Evolutionary conservation across 1,139 yeast genomes (phyloP).

Genomic region (Suhomyces bokatorum): DNA sequence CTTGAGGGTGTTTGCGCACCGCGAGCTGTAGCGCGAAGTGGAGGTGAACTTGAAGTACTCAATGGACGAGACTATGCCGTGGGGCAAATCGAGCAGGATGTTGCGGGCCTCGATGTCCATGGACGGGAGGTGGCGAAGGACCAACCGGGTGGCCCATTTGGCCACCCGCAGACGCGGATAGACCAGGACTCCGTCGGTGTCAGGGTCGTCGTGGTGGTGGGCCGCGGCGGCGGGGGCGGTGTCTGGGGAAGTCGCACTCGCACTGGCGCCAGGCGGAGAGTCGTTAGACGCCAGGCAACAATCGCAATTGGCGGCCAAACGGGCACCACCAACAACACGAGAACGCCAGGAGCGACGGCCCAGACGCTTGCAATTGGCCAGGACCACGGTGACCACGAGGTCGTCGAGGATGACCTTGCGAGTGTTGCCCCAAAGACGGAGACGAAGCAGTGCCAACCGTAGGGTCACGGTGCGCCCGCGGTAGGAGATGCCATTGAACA

Average conservation of each 20-base stretch:
- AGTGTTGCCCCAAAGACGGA: conserved; percentile 45
- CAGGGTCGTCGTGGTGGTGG: not conserved
- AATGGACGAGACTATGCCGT: conserved; percentile 16
- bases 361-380: not conserved
- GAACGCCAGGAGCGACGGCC: not conserved
- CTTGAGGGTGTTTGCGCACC: conserved; percentile 22
- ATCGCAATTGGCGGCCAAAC: too few relatives aligned
- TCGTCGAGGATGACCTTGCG: conserved; percentile 28
- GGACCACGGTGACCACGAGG: conserved; percentile 3
- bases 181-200: not conserved
- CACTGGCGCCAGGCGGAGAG: too few relatives aligned
- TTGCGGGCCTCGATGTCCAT: conserved; percentile 32
- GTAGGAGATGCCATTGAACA: conserved; percentile 34
- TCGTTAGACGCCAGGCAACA: too few relatives aligned
- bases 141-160: conserved; percentile 14
- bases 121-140: conserved; percentile 27
- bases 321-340: too few relatives aligned
- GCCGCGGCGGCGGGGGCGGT: too few relatives aligned
- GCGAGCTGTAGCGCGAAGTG: conserved; percentile 24
- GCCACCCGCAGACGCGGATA: conserved; percentile 4
- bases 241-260: too few relatives aligned
- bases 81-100: conserved; percentile 13
- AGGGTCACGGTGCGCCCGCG: conserved; percentile 17
- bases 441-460: conserved; percentile 27
- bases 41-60: conserved; percentile 27